Evolutionary conservation across 2,329 filamentous ascomycete genomes (phyloP), one percentile per base, ranked within the genome.

Genomic region (Pseudogymnoascus sp.): DNA sequence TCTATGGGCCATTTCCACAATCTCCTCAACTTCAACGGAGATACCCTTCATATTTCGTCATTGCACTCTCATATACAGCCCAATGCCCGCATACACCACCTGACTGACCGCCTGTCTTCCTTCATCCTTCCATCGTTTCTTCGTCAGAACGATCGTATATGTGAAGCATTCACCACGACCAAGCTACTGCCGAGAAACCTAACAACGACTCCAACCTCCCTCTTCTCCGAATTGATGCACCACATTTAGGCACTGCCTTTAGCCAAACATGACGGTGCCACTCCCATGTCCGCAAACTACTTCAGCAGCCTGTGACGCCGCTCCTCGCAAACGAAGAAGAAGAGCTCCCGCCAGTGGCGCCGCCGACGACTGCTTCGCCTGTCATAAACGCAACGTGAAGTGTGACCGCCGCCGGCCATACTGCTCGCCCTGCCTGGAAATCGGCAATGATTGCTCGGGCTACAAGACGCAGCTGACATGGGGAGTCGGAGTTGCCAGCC

Each of bases 381-480:
- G 93, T 78, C 83, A 87, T 67, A 94, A 91, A 77, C 85, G 89
- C 71, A 87, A 86, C 69, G 81, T 88, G 65, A 89, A 90, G 74
- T 99, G 93, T 78, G 93, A 97, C 76, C 86, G 93, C 68, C 86
- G 91, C 71, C 84, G 93, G 69, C 93, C 93, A 7, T 97, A 97
- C 76, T 97, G 94, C 77, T 91, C 91, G 47, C 92, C 91, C 75
- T 99, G 93, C 74, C 83, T 97, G 65, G 90, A 96, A 68, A 82
- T 91, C 65, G 92, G 91, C 66, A 91, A 91, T 73, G 91, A 96
- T 71, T 97, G 93, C 77, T 91, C 90, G 28, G 93, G 93, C 63
- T 97, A 97, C 80, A 95, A 95, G 77, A 97, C 93, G 14, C 92
- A 93, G 68, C 81, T 97, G 75, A 97, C 93, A 54, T 97, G 93